phyloP scores from a whole-genome alignment of 257 asterid genomes.

The Dorcoceras hygrometricum region DNA sequence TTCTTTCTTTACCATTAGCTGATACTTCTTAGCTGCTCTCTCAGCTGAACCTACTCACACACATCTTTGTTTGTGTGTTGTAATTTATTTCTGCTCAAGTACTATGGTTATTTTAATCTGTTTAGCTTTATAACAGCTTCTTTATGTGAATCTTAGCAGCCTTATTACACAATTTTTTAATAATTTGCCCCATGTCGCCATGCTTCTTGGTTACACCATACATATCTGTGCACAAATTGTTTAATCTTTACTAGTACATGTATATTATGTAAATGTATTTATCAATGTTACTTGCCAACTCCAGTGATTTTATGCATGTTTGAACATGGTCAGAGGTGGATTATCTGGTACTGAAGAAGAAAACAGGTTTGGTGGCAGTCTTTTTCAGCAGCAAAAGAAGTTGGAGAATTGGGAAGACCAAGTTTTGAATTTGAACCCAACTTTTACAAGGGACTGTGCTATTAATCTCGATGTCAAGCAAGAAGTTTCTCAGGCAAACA shows the following conservation, averaged over 20 bases:
- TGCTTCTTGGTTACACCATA: not conserved
- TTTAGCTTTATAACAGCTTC: not conserved
- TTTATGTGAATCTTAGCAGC: not conserved
- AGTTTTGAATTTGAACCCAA: slow-evolving; percentile 41
- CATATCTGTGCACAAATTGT: not conserved
- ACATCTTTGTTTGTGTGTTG: too few relatives aligned
- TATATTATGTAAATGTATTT: not conserved
- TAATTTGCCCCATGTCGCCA: not conserved
- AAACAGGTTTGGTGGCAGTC: slow-evolving; percentile 49
- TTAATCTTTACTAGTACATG: not conserved
- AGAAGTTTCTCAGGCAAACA: slow-evolving; percentile 32
- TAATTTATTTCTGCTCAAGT: too few relatives aligned
- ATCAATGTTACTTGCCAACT: not conserved
- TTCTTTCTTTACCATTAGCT: slow-evolving; percentile 13
- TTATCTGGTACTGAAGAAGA: slow-evolving; percentile 44
- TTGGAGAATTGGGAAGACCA: slow-evolving; percentile 76
- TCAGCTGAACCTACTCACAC: not conserved
- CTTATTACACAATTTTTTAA: too few relatives aligned
- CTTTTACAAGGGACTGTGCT: slow-evolving; percentile 34
- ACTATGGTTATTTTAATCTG: not conserved
- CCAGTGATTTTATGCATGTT: not conserved
- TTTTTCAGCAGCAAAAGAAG: slow-evolving; percentile 59
- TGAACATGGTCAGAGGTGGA: slow-evolving; percentile 43
- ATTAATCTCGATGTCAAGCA: slow-evolving; percentile 51
- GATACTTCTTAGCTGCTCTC: not conserved